These are phyloP conservation scores for Pythium pyrilobum DNA, from an alignment of 352 stramenopile genomes.

Conservation along the genomic window DNA sequence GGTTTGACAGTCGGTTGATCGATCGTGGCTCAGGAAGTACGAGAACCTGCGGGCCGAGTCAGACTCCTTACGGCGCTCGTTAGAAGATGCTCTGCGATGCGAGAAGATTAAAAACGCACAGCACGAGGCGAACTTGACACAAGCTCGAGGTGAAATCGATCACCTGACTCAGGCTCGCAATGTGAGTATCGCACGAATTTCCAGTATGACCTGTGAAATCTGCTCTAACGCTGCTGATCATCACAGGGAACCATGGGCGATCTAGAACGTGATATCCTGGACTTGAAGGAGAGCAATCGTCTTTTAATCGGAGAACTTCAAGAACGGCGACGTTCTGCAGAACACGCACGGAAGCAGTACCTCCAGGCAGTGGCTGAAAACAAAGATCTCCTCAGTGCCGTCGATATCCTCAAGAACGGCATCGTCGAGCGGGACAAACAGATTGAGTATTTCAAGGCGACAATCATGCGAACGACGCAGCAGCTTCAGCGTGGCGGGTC, in stretches of 20 bases:
- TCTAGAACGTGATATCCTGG: slow-evolving; percentile 33
- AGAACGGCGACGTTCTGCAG: slow-evolving; percentile 39
- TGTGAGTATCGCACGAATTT: slow-evolving; percentile 4
- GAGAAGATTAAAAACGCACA: slow-evolving; percentile 29
- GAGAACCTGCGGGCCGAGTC: slow-evolving; percentile 26
- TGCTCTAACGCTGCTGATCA: not conserved
- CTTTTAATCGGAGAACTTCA: slow-evolving; percentile 56
- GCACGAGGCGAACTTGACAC: slow-evolving; percentile 29
- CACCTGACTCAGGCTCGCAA: slow-evolving; percentile 22
- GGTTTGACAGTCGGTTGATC: slow-evolving; percentile 9
- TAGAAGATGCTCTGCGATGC: slow-evolving; percentile 41
- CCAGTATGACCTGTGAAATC: not conserved
- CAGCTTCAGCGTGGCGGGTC: slow-evolving; percentile 46
- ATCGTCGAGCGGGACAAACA: slow-evolving; percentile 58
- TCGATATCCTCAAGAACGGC: slow-evolving; percentile 60
- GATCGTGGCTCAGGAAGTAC: slow-evolving; percentile 20
- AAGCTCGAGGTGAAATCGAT: slow-evolving; percentile 29
- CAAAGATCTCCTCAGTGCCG: slow-evolving; percentile 53
- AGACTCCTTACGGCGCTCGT: slow-evolving; percentile 27
- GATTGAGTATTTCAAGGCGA: slow-evolving; percentile 56
- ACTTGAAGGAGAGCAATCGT: slow-evolving; percentile 62
- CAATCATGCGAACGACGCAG: slow-evolving; percentile 41
- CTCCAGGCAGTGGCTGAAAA: slow-evolving; percentile 51
- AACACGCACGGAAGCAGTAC: slow-evolving; percentile 58
- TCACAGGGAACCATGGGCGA: slow-evolving; percentile 19